A percentile compares a stretch with the other conserved stretches of the same genome.
phyloP scores from a whole-genome alignment of 768 basidiomycete genomes.

The Lactifluus volemus region DNA sequence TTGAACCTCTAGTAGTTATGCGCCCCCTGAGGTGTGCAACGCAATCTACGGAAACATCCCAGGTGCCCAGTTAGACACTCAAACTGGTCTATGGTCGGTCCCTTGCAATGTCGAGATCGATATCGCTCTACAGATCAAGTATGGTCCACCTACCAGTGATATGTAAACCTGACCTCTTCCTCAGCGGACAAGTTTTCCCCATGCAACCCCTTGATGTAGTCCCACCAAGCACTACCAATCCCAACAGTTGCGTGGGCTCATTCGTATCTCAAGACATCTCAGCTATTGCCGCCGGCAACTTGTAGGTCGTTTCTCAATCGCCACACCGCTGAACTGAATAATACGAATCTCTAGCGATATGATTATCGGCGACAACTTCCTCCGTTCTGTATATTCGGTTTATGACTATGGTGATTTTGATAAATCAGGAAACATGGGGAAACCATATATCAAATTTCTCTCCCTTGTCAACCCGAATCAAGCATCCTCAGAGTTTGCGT shows the following conservation, averaged over 20 bases:
- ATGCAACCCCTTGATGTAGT: conserved; percentile 74
- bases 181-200: conserved; percentile 64
- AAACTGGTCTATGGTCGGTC: conserved; percentile 55
- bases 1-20: conserved; percentile 43
- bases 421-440: conserved; percentile 51
- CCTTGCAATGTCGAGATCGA: conserved; percentile 72
- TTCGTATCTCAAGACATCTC: conserved; percentile 58
- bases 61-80: conserved; percentile 51
- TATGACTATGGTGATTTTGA: conserved; percentile 83
- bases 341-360: conserved; percentile 48
- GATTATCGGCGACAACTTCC: conserved; percentile 74
- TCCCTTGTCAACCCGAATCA: conserved; percentile 58
- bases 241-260: conserved; percentile 57
- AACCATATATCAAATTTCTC: conserved; percentile 72
- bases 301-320: conserved; percentile 28
- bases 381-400: conserved; percentile 74
- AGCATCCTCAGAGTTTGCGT: conserved; percentile 65
- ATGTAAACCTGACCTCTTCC: neutral
- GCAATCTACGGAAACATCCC: conserved; percentile 59
- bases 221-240: conserved; percentile 37
- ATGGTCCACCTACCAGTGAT: conserved; percentile 20
- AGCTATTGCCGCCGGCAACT: conserved; percentile 48
- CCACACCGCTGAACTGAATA: neutral
- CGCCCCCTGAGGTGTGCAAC: conserved; percentile 50
- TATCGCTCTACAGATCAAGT: conserved; percentile 75